Conservation (phyloP, 108 stramenopile genomes). For the Stephanodiscus triporus region DNA sequence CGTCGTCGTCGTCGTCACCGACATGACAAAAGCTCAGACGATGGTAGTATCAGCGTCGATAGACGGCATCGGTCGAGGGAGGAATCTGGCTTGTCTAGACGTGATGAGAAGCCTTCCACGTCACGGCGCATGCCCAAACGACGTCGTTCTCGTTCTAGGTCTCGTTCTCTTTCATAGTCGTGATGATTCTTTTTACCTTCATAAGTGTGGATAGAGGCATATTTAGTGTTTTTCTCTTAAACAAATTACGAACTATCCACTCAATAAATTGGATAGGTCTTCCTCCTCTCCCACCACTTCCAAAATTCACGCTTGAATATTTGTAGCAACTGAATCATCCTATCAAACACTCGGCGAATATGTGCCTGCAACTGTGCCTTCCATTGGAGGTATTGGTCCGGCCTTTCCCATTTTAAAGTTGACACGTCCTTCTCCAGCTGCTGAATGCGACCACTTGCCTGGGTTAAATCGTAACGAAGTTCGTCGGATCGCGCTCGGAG, state of each 20-base stretch:
- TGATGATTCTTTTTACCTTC: background rate
- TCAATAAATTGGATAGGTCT: constrained; percentile 36
- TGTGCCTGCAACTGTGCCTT: constrained; percentile 21
- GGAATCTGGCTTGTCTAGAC: constrained; percentile 8
- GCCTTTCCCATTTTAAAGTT: constrained; percentile 28
- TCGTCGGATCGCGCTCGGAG: constrained; percentile 18
- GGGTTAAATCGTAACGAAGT: constrained; percentile 9
- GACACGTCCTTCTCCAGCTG: constrained; percentile 30
- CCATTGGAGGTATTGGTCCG: constrained; percentile 37
- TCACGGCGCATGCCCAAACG: constrained; percentile 13
- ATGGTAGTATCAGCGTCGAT: background rate
- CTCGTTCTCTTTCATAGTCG: constrained; percentile 11
- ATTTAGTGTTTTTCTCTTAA: no score
- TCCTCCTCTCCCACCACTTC: constrained; percentile 21
- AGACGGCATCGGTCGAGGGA: constrained; percentile 1
- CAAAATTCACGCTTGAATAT: background rate
- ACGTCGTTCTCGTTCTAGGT: constrained; percentile 9
- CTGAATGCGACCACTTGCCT: constrained; percentile 15
- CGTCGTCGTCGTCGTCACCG: background rate
- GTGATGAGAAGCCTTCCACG: constrained; percentile 1
- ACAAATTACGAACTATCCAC: no score
- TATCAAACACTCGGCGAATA: constrained; percentile 10
- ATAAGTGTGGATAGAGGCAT: background rate
- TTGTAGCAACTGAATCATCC: constrained; percentile 14
- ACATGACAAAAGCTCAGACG: background rate